phyloP scores from a whole-genome alignment of 306 rosid genomes.

The Quercus mongolica region DNA sequence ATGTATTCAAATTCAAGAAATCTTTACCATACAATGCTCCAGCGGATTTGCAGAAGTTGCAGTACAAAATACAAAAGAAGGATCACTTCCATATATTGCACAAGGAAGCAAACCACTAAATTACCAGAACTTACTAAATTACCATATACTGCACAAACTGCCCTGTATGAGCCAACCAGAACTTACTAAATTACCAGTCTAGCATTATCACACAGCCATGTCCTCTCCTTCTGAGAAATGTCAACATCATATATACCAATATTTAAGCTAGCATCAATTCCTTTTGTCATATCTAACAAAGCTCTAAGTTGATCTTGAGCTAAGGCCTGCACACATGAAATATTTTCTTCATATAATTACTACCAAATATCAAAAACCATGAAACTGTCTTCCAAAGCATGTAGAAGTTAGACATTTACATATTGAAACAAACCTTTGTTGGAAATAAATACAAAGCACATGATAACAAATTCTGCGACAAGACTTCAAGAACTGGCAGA shows the following conservation, averaged over 20 bases:
- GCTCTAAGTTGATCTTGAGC: slow-evolving; percentile 96
- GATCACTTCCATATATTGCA: slow-evolving; percentile 93
- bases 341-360: slow-evolving; percentile 13
- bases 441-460: slow-evolving; percentile 90
- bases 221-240: slow-evolving; percentile 63
- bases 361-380: neutral
- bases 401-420: slow-evolving; percentile 6
- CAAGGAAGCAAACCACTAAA: slow-evolving; percentile 20
- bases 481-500: slow-evolving; percentile 30
- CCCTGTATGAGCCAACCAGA: slow-evolving; percentile 3
- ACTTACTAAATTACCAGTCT: slow-evolving; percentile 65
- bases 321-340: slow-evolving; percentile 60
- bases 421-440: slow-evolving; percentile 63
- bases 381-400: slow-evolving; percentile 9
- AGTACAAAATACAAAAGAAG: slow-evolving; percentile 83
- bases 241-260: slow-evolving; percentile 92
- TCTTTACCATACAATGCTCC: slow-evolving; percentile 83
- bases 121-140: slow-evolving; percentile 33
- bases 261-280: slow-evolving; percentile 50
- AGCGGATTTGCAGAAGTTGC: slow-evolving; percentile 91
- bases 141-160: slow-evolving; percentile 60
- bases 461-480: slow-evolving; percentile 50
- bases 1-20: slow-evolving; percentile 6
- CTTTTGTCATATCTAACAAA: slow-evolving; percentile 60
- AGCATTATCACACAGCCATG: slow-evolving; percentile 63